Percentiles rank a stretch among this genome's conserved stretches.
Conservation (phyloP, 768 basidiomycete species). For the Lactarius sp. region DNA sequence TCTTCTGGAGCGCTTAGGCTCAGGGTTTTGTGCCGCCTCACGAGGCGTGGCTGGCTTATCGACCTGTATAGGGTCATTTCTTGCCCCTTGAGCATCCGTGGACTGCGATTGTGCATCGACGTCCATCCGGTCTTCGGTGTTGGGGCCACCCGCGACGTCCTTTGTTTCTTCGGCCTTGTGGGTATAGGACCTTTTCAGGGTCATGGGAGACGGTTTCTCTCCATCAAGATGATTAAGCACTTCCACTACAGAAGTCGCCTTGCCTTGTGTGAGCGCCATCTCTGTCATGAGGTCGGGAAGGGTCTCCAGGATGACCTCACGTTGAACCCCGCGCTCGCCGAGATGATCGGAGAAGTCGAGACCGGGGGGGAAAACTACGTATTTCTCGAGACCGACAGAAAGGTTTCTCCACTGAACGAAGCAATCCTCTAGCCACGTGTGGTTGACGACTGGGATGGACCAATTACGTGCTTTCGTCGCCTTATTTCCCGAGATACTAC, state of each 20-base stretch:
- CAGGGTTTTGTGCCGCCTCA: not conserved
- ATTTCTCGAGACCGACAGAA: conserved; percentile 59
- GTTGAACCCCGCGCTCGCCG: conserved; percentile 30
- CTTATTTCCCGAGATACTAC: conserved; percentile 41
- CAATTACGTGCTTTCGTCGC: conserved; percentile 68
- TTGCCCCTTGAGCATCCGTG: not conserved
- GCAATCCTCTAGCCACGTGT: conserved; percentile 89
- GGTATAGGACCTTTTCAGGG: conserved; percentile 26
- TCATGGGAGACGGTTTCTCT: conserved; percentile 13
- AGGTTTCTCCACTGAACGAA: conserved; percentile 73
- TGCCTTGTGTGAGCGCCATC: conserved; percentile 1
- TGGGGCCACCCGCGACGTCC: conserved; percentile 24
- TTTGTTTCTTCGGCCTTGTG: conserved; percentile 30
- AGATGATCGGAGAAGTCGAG: conserved; percentile 54
- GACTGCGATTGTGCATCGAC: conserved; percentile 15
- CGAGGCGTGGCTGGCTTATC: not conserved
- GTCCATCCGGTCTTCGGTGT: conserved; percentile 26
- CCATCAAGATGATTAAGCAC: not conserved
- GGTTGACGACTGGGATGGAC: conserved; percentile 85
- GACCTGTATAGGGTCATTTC: not conserved
- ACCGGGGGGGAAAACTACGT: conserved; percentile 62
- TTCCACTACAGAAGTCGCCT: not conserved
- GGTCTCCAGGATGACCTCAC: conserved; percentile 22
- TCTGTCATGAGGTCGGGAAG: conserved; percentile 16
- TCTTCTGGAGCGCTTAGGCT: not conserved